Evolutionary conservation across 805 yeast genomes (phyloP).

Genomic region (Kazachstania kunashirensis): DNA sequence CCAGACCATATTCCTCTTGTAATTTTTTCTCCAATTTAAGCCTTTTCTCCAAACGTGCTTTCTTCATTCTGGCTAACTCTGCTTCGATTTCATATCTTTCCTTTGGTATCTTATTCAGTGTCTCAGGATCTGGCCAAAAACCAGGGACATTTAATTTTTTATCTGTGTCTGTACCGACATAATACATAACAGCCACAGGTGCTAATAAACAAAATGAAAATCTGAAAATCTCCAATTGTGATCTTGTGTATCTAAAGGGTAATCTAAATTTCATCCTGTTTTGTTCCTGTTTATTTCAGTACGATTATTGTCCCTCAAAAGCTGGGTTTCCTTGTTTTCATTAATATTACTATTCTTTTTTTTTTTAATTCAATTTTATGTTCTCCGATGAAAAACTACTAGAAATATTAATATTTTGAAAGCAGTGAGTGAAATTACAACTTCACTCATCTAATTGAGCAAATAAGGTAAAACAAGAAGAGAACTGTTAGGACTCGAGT

Average conservation of each 20-base stretch:
- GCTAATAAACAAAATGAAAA: constrained; percentile 77
- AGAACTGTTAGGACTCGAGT: too few relatives aligned
- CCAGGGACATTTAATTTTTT: constrained; percentile 83
- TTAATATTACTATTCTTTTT: too few relatives aligned
- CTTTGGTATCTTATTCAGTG: constrained; percentile 83
- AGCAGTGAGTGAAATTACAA: too few relatives aligned
- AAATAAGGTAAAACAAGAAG: too few relatives aligned
- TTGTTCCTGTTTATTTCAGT: background rate
- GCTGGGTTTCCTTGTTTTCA: too few relatives aligned
- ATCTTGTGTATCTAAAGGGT: constrained; percentile 34
- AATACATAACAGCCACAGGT: constrained; percentile 88
- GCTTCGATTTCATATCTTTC: constrained; percentile 88
- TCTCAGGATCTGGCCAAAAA: constrained; percentile 94
- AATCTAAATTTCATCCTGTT: constrained; percentile 10
- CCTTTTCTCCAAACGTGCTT: constrained; percentile 66
- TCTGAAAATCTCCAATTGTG: constrained; percentile 46
- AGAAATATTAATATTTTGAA: too few relatives aligned
- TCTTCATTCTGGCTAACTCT: constrained; percentile 78
- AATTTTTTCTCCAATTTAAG: constrained; percentile 64
- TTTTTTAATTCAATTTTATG: too few relatives aligned
- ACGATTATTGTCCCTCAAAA: background rate
- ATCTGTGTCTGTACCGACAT: constrained; percentile 85
- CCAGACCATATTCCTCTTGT: constrained; percentile 52
- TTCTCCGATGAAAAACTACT: too few relatives aligned
- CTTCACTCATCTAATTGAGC: too few relatives aligned